Conservation (phyloP, 78 protist species). For the Dictyostelium firmibasis region DNA sequence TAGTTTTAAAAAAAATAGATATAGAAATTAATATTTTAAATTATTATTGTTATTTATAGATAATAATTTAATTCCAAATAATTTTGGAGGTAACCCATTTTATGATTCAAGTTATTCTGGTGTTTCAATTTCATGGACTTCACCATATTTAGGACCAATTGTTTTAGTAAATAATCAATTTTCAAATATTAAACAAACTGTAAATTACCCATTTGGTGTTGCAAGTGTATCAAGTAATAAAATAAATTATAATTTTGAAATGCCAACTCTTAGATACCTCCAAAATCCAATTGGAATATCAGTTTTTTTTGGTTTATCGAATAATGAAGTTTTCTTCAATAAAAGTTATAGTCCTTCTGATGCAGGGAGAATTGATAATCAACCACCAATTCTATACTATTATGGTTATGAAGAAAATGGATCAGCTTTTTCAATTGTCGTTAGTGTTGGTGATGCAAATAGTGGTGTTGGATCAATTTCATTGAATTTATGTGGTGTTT, state of each 20-base stretch:
- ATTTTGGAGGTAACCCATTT: background rate
- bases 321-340: background rate
- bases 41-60: background rate
- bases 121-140: background rate
- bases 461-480: background rate
- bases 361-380: background rate
- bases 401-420: background rate
- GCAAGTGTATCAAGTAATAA: background rate
- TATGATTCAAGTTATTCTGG: background rate
- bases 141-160: background rate
- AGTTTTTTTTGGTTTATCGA: background rate
- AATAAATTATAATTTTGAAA: background rate
- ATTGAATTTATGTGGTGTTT: background rate
- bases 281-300: background rate
- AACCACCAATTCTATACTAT: background rate
- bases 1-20: too few species aligned
- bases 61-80: background rate
- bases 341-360: background rate
- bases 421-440: background rate
- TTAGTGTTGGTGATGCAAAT: background rate
- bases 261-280: background rate
- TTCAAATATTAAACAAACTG: background rate
- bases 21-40: too few species aligned
- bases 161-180: background rate
- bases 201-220: background rate